Conservation (phyloP, 495 filamentous ascomycete genomes). For the Lasiosphaeris hirsuta region DNA sequence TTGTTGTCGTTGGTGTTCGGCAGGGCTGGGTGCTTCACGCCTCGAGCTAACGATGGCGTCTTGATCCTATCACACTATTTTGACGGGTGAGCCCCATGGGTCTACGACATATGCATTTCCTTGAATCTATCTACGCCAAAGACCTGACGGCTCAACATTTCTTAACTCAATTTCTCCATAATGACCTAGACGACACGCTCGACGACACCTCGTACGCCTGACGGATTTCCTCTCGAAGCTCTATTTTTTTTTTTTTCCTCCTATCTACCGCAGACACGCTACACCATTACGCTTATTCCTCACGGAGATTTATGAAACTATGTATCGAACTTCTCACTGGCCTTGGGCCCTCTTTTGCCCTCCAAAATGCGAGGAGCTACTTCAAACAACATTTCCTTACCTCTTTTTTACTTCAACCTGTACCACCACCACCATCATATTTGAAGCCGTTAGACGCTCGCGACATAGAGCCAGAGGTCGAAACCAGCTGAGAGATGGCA, state of each 20-base stretch:
- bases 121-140: slow-evolving; percentile 2
- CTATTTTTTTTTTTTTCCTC: neutral
- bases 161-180: neutral
- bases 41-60: neutral
- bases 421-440: slow-evolving; percentile 5
- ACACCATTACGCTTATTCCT: slow-evolving; percentile 2
- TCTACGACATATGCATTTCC: no score
- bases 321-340: neutral
- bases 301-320: slow-evolving; percentile 1
- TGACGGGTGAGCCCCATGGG: no score
- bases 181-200: slow-evolving; percentile 25
- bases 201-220: slow-evolving; percentile 14
- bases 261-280: neutral
- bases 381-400: neutral
- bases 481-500: neutral
- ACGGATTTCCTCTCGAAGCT: slow-evolving; percentile 14
- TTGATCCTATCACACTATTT: neutral
- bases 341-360: neutral
- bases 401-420: slow-evolving; percentile 3
- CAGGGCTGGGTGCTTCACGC: slow-evolving; percentile 33
- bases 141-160: neutral
- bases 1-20: slow-evolving; percentile 55
- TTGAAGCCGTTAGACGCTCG: no score
- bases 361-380: no score
- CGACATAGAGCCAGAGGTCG: neutral